Evolutionary conservation across 495 filamentous ascomycete species (phyloP).

Genomic region (Penicillium silybi): DNA sequence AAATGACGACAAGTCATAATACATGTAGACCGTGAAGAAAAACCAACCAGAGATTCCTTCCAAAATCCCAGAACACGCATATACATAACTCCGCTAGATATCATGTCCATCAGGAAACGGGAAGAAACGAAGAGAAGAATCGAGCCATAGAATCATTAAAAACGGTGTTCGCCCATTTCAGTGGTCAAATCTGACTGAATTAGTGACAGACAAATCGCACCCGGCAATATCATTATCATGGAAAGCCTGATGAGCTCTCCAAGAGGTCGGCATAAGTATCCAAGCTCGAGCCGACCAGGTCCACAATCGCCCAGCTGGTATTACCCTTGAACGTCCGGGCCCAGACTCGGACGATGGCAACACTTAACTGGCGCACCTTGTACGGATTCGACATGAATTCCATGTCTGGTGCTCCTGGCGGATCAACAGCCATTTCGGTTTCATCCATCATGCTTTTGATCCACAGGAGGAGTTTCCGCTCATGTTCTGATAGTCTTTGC

Average conservation of each 20-base stretch:
- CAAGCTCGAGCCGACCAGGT: conserved; percentile 45
- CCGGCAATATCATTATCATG: neutral
- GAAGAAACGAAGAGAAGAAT: conserved; percentile 1
- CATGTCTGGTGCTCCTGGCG: conserved; percentile 38
- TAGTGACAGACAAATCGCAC: neutral
- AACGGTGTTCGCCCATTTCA: neutral
- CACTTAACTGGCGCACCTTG: conserved; percentile 45
- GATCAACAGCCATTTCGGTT: conserved; percentile 64
- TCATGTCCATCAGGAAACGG: conserved; percentile 7
- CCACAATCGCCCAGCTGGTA: conserved; percentile 52
- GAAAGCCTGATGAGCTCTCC: conserved; percentile 23
- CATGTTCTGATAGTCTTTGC: conserved; percentile 50
- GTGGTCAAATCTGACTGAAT: no score
- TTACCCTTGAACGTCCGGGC: conserved; percentile 52
- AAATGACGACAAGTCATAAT: conserved; percentile 9
- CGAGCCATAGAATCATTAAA: conserved; percentile 11
- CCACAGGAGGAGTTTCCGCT: conserved; percentile 61
- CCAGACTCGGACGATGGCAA: conserved; percentile 52
- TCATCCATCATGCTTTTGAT: conserved; percentile 73
- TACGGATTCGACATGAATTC: conserved; percentile 44
- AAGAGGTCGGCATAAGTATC: conserved; percentile 43
- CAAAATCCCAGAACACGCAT: conserved; percentile 9
- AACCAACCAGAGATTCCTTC: neutral
- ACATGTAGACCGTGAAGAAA: conserved; percentile 11
- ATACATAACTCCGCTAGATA: conserved; percentile 17